Evolutionary conservation across 2,329 filamentous ascomycete genomes (phyloP).

Genomic region (Teratosphaeria nubilosa): DNA sequence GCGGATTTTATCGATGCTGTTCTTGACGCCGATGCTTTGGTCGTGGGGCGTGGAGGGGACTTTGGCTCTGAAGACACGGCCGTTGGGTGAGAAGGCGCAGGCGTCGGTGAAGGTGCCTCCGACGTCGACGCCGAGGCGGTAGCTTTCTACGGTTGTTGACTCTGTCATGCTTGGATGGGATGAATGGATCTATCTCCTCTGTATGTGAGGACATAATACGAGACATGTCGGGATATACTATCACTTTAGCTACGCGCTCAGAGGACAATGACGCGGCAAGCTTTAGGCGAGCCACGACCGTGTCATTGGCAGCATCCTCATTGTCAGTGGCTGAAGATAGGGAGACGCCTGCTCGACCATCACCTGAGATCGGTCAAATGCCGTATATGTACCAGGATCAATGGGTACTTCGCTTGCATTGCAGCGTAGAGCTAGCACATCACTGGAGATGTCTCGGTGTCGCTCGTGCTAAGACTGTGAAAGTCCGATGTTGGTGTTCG

Average conservation of each 20-base stretch:
- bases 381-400: not conserved
- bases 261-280: not conserved
- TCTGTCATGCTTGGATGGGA: not conserved
- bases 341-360: not conserved
- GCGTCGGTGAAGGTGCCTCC: constrained; percentile 20
- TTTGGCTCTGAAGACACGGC: constrained; percentile 17
- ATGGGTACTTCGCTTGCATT: not conserved
- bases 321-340: not conserved
- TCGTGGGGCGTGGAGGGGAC: constrained; percentile 18
- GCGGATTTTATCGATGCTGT: constrained; percentile 18
- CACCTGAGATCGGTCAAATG: not conserved
- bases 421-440: not conserved
- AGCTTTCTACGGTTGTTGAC: not conserved
- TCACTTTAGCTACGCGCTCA: not conserved
- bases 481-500: not conserved
- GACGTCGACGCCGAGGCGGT: constrained; percentile 17
- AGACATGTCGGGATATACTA: not conserved
- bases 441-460: not conserved
- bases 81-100: constrained; percentile 16
- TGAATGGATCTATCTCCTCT: not conserved
- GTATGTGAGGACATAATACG: not conserved
- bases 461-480: not conserved
- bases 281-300: not conserved
- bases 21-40: constrained; percentile 18
- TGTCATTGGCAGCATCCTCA: not conserved